phyloP scores from a whole-genome alignment of 2,329 filamentous ascomycete genomes.

The Fusarium longipes region DNA sequence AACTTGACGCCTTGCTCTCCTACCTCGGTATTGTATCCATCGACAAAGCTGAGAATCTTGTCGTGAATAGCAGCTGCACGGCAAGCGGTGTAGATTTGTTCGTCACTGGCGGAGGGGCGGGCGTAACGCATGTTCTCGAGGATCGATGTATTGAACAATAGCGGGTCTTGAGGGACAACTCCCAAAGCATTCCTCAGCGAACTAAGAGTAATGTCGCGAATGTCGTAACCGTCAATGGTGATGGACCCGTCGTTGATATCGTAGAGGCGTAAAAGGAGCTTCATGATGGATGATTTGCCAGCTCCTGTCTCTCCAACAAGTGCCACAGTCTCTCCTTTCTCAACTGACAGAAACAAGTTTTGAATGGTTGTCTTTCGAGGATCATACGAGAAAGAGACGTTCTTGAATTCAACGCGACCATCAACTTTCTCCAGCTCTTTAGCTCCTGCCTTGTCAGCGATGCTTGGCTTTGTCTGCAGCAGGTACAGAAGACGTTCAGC shows the following conservation, averaged over 20 bases:
- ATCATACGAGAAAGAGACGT: slow-evolving; percentile 68
- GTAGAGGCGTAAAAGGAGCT: slow-evolving; percentile 70
- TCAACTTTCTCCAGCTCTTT: slow-evolving; percentile 56
- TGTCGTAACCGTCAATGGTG: slow-evolving; percentile 67
- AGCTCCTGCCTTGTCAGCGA: slow-evolving; percentile 61
- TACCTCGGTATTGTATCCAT: slow-evolving; percentile 60
- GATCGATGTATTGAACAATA: slow-evolving; percentile 72
- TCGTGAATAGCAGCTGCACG: slow-evolving; percentile 72
- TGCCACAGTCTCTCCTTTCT: slow-evolving; percentile 66
- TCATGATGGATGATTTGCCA: slow-evolving; percentile 71
- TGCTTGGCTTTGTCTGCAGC: slow-evolving; percentile 66
- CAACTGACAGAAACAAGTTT: slow-evolving; percentile 60
- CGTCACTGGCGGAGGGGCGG: slow-evolving; percentile 68
- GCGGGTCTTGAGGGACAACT: slow-evolving; percentile 72
- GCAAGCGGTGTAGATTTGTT: slow-evolving; percentile 70
- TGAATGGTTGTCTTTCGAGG: slow-evolving; percentile 62
- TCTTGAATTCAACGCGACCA: slow-evolving; percentile 64
- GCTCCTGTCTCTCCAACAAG: slow-evolving; percentile 72
- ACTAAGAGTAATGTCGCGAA: slow-evolving; percentile 67
- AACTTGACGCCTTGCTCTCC: slow-evolving; percentile 69
- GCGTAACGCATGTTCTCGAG: slow-evolving; percentile 74
- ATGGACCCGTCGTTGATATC: slow-evolving; percentile 66
- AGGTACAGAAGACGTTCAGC: slow-evolving; percentile 70
- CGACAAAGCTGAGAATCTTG: slow-evolving; percentile 68
- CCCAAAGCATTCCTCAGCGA: slow-evolving; percentile 69